These are phyloP conservation scores for Paraglomus brasilianum DNA, from an alignment of 192 early-diverging fungal species.

Conservation along the genomic window DNA sequence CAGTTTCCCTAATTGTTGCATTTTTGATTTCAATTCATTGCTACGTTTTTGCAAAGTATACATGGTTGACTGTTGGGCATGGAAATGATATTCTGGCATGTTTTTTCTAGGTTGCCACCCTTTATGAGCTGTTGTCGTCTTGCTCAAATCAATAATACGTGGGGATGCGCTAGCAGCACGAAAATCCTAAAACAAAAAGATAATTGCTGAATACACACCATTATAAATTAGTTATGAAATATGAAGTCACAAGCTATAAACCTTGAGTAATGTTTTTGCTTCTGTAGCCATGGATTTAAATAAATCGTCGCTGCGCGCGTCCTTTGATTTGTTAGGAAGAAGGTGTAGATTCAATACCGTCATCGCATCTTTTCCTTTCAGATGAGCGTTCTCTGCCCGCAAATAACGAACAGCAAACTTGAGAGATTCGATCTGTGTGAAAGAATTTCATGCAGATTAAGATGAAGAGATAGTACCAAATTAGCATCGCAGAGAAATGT, in stretches of 20 bases:
- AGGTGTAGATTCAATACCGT: constrained; percentile 36
- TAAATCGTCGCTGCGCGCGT: constrained; percentile 18
- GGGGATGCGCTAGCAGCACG: constrained; percentile 47
- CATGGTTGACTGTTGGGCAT: constrained; percentile 52
- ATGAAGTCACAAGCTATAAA: constrained; percentile 13
- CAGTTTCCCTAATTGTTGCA: constrained; percentile 20
- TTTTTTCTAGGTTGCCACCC: constrained; percentile 50
- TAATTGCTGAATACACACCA: neutral
- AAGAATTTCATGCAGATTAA: constrained; percentile 10
- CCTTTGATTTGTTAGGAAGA: constrained; percentile 5
- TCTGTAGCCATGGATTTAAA: constrained; percentile 48
- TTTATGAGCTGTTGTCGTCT: constrained; percentile 29
- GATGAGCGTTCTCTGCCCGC: constrained; percentile 77
- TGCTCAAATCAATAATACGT: constrained; percentile 49
- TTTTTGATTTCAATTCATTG: constrained; percentile 43
- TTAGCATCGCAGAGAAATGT: neutral
- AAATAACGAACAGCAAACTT: constrained; percentile 74
- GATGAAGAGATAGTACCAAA: neutral
- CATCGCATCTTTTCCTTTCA: constrained; percentile 64
- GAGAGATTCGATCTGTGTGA: constrained; percentile 63
- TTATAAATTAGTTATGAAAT: neutral
- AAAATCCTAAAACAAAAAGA: constrained; percentile 35
- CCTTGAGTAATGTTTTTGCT: constrained; percentile 49
- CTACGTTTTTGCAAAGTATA: constrained; percentile 54
- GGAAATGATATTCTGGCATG: constrained; percentile 54